Evolutionary conservation across 176 grass and related monocot species (phyloP).

Genomic region (Zoysia pacifica): DNA sequence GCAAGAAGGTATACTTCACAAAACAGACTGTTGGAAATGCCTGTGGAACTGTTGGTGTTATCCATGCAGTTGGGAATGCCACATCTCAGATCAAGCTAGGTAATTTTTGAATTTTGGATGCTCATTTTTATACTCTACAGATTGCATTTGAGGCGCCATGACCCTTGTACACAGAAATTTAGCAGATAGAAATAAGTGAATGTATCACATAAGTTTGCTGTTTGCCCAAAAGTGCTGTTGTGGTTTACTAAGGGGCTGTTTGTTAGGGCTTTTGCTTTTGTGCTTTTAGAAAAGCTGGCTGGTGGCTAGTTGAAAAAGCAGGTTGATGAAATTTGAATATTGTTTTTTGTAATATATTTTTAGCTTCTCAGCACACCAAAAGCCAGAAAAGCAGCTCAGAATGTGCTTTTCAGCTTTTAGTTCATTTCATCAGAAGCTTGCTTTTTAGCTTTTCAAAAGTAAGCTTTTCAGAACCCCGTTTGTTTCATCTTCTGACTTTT

Average conservation of each 20-base stretch:
- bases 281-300: too few species aligned
- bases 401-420: too few species aligned
- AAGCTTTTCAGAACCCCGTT: too few species aligned
- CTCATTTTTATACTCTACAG: not conserved
- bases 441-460: too few species aligned
- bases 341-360: too few species aligned
- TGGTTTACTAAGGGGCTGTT: not conserved
- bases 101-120: constrained; percentile 40
- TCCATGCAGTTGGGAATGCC: constrained; percentile 94
- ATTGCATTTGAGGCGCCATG: constrained; percentile 8
- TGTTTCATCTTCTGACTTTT: too few species aligned
- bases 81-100: constrained; percentile 83
- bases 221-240: not conserved
- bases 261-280: too few species aligned
- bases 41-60: constrained; percentile 95
- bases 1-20: constrained; percentile 81
- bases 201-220: not conserved
- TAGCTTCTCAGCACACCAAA: too few species aligned
- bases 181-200: not conserved
- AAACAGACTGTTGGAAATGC: constrained; percentile 98
- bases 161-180: not conserved
- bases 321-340: too few species aligned
- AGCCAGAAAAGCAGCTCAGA: too few species aligned
- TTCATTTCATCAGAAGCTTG: too few species aligned
- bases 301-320: too few species aligned